phyloP scores from a whole-genome alignment of 805 yeast species.

The Scheffersomyces coipomensis region DNA sequence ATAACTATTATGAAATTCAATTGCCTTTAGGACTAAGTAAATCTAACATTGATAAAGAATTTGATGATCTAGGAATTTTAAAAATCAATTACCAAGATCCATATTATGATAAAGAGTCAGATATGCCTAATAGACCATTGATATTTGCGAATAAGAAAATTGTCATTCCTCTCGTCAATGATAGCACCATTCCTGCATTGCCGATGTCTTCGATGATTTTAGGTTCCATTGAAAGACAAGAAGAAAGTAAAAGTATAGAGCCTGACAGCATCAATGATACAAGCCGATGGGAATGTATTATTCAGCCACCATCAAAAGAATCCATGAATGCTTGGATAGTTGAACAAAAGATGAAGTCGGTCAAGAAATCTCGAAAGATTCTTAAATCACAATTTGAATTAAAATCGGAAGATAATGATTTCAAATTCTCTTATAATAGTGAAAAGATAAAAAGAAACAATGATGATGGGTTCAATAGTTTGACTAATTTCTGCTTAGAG shows the following conservation, averaged over 20 bases:
- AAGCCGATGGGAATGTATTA: constrained; percentile 44
- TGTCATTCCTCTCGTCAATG: constrained; percentile 30
- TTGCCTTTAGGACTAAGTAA: constrained; percentile 17
- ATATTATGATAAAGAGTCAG: constrained; percentile 51
- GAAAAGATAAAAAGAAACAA: constrained; percentile 32
- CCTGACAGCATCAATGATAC: not conserved
- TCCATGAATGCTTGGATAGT: constrained; percentile 36
- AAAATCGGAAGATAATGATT: constrained; percentile 39
- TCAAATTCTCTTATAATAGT: constrained; percentile 36
- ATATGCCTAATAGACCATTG: constrained; percentile 55
- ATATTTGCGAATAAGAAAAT: constrained; percentile 68
- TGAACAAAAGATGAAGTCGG: constrained; percentile 9
- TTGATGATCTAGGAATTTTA: constrained; percentile 48
- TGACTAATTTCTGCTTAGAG: constrained; percentile 67
- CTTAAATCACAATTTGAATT: constrained; percentile 56
- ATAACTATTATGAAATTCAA: constrained; percentile 20
- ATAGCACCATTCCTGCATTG: constrained; percentile 1
- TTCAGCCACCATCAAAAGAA: constrained; percentile 46
- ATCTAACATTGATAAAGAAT: constrained; percentile 12
- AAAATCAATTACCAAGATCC: constrained; percentile 62
- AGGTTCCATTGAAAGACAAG: no score
- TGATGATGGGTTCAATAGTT: constrained; percentile 40
- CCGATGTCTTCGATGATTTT: constrained; percentile 2
- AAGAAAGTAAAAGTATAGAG: no score
- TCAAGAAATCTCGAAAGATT: constrained; percentile 12